Evolutionary conservation across 345 rosid genomes (phyloP).

Genomic region (Citrus sp.): DNA sequence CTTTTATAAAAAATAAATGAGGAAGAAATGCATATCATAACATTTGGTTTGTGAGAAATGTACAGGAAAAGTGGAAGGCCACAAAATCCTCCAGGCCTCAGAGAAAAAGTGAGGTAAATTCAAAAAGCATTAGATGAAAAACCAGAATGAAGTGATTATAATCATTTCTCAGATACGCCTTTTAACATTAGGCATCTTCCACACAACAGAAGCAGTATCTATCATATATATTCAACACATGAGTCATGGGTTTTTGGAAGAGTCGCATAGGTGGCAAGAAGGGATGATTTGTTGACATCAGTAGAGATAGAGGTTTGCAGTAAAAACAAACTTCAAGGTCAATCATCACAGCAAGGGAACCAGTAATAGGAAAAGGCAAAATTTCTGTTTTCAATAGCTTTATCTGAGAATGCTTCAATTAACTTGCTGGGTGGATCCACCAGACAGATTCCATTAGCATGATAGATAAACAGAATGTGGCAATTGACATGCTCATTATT

Average conservation of each 20-base stretch:
- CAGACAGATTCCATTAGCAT: background rate
- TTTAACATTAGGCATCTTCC: background rate
- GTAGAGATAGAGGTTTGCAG: background rate
- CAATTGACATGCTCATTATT: background rate
- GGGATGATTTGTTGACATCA: background rate
- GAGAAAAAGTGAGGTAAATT: background rate
- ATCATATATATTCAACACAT: background rate
- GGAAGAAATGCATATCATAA: background rate
- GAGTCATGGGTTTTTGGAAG: background rate
- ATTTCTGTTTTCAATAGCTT: background rate
- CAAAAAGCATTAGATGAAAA: background rate
- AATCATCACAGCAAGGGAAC: background rate
- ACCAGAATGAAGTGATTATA: background rate
- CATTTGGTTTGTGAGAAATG: background rate
- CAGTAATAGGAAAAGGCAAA: background rate
- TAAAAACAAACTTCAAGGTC: background rate
- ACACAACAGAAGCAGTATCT: background rate
- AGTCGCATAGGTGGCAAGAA: background rate
- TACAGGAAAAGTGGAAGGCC: background rate
- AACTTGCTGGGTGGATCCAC: background rate
- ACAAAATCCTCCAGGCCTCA: background rate
- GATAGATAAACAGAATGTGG: background rate
- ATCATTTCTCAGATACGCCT: background rate
- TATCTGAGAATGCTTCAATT: background rate
- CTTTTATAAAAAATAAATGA: background rate